Percentiles rank a stretch among this genome's conserved stretches.
phyloP scores from a whole-genome alignment of 2,329 filamentous ascomycete genomes.

The Helicocarpus griseus region DNA sequence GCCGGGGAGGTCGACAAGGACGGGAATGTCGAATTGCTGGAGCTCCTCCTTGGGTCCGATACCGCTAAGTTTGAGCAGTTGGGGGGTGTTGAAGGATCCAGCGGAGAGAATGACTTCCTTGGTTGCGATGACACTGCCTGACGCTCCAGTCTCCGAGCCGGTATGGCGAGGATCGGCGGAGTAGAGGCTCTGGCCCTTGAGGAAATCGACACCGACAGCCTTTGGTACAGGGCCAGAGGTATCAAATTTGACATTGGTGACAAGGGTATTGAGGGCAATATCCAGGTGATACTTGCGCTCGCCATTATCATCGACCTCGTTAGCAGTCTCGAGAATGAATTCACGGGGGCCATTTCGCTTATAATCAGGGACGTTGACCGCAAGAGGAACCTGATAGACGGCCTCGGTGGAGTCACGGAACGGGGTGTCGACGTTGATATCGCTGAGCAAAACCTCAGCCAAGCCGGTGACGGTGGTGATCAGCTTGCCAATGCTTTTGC shows the following conservation, averaged over 20 bases:
- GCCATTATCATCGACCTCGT: conserved; percentile 41
- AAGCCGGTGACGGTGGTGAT: conserved; percentile 36
- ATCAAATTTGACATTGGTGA: conserved; percentile 38
- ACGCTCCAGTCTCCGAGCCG: conserved; percentile 19
- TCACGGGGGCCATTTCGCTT: conserved; percentile 48
- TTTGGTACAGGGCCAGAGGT: conserved; percentile 25
- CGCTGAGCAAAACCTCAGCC: conserved; percentile 36
- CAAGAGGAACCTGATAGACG: conserved; percentile 51
- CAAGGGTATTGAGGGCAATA: conserved; percentile 39
- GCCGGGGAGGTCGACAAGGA: conserved; percentile 46
- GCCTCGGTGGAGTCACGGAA: conserved; percentile 39
- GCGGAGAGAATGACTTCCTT: conserved; percentile 36
- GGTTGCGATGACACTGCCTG: conserved; percentile 31
- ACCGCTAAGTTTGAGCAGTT: conserved; percentile 53
- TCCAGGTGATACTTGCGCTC: conserved; percentile 47
- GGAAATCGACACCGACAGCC: conserved; percentile 40
- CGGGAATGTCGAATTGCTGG: conserved; percentile 39
- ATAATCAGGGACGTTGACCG: conserved; percentile 37
- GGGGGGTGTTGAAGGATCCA: conserved; percentile 54
- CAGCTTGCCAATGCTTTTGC: conserved; percentile 30
- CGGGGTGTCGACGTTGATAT: conserved; percentile 42
- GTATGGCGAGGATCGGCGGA: conserved; percentile 32
- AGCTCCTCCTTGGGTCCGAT: conserved; percentile 48
- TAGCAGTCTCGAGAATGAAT: conserved; percentile 43
- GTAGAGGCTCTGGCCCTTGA: conserved; percentile 38